A percentile compares a stretch with the other conserved stretches of the same genome.
Evolutionary conservation across 352 stramenopile species (phyloP).

Genomic region (Phytopythium delawarense): DNA sequence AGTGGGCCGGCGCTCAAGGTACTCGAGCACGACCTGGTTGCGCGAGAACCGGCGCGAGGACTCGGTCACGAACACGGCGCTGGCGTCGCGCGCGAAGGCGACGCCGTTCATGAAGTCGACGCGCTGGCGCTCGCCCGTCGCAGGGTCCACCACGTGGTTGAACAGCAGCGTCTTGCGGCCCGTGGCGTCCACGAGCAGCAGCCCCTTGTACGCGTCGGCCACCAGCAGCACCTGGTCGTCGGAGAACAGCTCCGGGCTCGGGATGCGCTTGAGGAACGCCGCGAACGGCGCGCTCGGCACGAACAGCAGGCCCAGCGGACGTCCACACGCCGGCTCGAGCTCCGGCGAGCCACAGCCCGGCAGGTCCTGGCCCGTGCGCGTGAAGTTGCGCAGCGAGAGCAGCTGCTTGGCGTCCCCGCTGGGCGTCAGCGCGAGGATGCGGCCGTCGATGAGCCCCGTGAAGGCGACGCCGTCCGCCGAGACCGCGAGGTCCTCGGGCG

Average conservation of each 20-base stretch:
- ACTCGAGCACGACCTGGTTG: slow-evolving; percentile 39
- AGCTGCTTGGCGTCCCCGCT: slow-evolving; percentile 8
- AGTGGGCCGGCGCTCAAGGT: slow-evolving; percentile 37
- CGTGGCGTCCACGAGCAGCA: slow-evolving; percentile 50
- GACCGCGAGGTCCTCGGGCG: slow-evolving; percentile 42
- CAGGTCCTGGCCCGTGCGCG: slow-evolving; percentile 35
- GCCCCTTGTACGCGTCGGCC: slow-evolving; percentile 55
- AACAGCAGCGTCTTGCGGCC: slow-evolving; percentile 54
- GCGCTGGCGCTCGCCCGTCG: slow-evolving; percentile 11
- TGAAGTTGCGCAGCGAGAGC: slow-evolving; percentile 38
- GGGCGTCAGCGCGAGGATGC: slow-evolving; percentile 37
- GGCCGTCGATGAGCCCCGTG: slow-evolving; percentile 47
- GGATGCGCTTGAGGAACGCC: slow-evolving; percentile 42
- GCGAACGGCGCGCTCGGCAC: slow-evolving; percentile 27
- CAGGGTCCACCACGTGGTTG: slow-evolving; percentile 31
- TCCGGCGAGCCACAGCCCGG: slow-evolving; percentile 23
- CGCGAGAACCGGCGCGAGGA: slow-evolving; percentile 46
- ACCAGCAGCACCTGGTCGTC: slow-evolving; percentile 52
- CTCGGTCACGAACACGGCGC: slow-evolving; percentile 55
- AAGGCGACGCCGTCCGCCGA: slow-evolving; percentile 41
- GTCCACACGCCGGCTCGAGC: slow-evolving; percentile 43
- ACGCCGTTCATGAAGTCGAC: slow-evolving; percentile 49
- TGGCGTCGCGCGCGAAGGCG: slow-evolving; percentile 28
- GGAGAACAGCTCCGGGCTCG: slow-evolving; percentile 32
- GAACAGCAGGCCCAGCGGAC: slow-evolving; percentile 48